Evolutionary conservation across 2,329 filamentous ascomycete genomes (phyloP).

Genomic region (Aureobasidium sp.): DNA sequence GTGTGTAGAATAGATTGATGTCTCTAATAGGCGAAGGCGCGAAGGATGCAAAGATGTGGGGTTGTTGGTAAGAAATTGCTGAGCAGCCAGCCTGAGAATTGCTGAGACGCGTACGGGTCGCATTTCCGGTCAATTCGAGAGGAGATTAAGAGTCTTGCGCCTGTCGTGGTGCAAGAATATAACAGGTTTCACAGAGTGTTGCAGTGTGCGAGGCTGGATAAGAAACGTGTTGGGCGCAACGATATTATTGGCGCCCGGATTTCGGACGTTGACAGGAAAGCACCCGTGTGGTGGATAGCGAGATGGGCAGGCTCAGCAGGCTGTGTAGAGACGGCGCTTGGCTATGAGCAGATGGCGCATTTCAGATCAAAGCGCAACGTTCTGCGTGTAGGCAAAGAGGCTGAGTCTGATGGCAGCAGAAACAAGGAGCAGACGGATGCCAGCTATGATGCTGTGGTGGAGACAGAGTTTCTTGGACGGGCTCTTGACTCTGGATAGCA

Average conservation of each 20-base stretch:
- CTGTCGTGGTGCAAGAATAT: neutral
- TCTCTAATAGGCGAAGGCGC: neutral
- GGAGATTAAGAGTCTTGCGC: neutral
- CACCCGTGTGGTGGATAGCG: neutral
- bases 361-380: neutral
- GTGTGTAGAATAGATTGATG: neutral
- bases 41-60: constrained; percentile 2
- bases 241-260: neutral
- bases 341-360: neutral
- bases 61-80: neutral
- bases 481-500: neutral
- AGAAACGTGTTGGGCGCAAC: neutral
- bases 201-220: neutral
- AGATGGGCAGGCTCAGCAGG: neutral
- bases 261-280: neutral
- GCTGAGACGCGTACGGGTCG: neutral
- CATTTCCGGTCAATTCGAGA: neutral
- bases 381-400: neutral
- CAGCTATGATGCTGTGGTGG: neutral
- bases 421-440: neutral
- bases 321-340: neutral
- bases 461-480: neutral
- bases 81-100: too few relatives aligned
- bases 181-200: neutral
- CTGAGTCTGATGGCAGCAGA: neutral